Evolutionary conservation across 345 rosid species (phyloP), one percentile per base, ranked within the genome.

Genomic region (Gossypium stocksii): DNA sequence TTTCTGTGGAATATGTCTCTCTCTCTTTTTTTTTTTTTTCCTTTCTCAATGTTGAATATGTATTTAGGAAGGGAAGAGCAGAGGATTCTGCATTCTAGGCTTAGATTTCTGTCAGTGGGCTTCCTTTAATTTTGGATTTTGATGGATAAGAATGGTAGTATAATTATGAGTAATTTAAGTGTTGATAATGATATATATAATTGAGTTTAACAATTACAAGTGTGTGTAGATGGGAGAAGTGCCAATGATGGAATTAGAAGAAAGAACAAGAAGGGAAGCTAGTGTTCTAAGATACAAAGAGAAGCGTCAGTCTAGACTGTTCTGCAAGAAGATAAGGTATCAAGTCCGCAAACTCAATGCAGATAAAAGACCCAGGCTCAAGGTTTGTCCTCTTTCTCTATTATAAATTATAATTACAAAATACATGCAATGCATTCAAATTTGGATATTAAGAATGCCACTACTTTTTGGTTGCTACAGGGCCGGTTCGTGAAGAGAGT

Each of bases 241-340:
- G 59, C 90, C 88, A 4, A 87, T 86, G 79, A 85, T 86, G 87
- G 93, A 88, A 77, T 0, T 56, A 2, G 91, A 86, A 74, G 91
- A 84, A n/a, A 84, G 82, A 82, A 71, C 57, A 77, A 85, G 86
- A 82, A 88, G 93, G 77, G 91, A 90, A 85, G 94, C 97, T 12
- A 87, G 97, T 81, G 94, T 88, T 20, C 73, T 91, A 14, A 84
- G 93, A 65, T 91, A 87, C 88, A 91, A 83, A 82, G 97, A 90
- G 88, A 90, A 91, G 77, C 83, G 91, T 16, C 93, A 81, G 57
- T 77, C 74, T 8, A 85, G 97, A 54, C 81, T 90, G 78, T 90
- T 91, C 85, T 88, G 89, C 54, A 90, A 91, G 86, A 88, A 84
- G 90, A 91, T 91, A 83, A 87, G 94, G 71, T 91, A 91, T 66